These are phyloP conservation scores for Rutstroemia sp. DNA, from an alignment of 2,329 filamentous ascomycete genomes.

Conservation along the genomic window DNA sequence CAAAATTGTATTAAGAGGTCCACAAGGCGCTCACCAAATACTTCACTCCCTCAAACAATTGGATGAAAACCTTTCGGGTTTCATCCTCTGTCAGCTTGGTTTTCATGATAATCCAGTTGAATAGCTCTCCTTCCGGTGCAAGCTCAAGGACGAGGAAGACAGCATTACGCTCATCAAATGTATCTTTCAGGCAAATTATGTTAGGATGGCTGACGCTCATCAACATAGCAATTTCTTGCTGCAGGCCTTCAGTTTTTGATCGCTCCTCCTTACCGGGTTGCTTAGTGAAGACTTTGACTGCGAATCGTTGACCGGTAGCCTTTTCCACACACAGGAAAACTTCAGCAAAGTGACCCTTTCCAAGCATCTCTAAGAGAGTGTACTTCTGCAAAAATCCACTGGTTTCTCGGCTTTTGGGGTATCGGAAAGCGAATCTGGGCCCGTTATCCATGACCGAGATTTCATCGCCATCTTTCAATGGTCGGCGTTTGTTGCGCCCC, in stretches of 20 bases:
- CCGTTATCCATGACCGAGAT: constrained; percentile 72
- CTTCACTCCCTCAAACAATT: constrained; percentile 89
- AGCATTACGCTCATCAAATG: constrained; percentile 83
- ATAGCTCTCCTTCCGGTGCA: constrained; percentile 86
- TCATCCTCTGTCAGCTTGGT: constrained; percentile 80
- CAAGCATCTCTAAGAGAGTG: constrained; percentile 73
- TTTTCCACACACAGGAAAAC: constrained; percentile 90
- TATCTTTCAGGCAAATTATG: constrained; percentile 87
- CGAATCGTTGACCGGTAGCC: constrained; percentile 70
- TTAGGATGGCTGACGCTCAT: constrained; percentile 97
- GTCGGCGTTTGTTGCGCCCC: constrained; percentile 83
- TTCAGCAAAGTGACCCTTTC: constrained; percentile 91
- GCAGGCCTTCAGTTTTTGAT: constrained; percentile 75
- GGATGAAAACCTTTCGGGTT: constrained; percentile 77
- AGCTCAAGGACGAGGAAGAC: constrained; percentile 90
- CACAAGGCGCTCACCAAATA: constrained; percentile 63
- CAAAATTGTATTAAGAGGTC: background rate
- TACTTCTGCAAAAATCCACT: constrained; percentile 84
- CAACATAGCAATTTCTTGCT: constrained; percentile 92
- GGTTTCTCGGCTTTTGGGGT: constrained; percentile 66
- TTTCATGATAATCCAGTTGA: constrained; percentile 90
- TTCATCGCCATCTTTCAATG: constrained; percentile 84
- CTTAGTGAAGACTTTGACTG: constrained; percentile 93
- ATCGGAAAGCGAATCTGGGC: constrained; percentile 84
- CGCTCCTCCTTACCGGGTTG: constrained; percentile 73